Percentiles rank a stretch among this genome's conserved stretches.
phyloP scores from a whole-genome alignment of 2,329 filamentous ascomycete species.

The Xylariomycetidae sp. region DNA sequence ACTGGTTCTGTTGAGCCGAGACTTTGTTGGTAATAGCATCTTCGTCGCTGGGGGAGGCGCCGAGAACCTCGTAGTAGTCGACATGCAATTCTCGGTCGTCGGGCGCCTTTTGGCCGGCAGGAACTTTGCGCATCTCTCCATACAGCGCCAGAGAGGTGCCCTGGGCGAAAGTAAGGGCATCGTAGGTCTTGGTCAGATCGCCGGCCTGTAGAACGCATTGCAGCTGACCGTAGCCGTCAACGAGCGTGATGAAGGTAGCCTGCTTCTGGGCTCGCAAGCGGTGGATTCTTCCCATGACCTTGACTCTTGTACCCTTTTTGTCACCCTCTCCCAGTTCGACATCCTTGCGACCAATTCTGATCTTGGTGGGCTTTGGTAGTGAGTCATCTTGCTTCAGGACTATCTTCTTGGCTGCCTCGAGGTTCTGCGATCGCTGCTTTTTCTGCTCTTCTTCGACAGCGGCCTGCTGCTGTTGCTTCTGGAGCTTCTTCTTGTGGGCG shows the following conservation, averaged over 20 bases:
- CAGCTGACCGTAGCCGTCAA: slow-evolving; percentile 74
- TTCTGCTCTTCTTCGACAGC: slow-evolving; percentile 69
- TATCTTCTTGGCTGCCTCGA: slow-evolving; percentile 81
- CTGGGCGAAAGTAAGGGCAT: slow-evolving; percentile 77
- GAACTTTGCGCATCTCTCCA: slow-evolving; percentile 80
- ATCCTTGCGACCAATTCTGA: slow-evolving; percentile 70
- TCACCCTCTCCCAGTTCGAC: slow-evolving; percentile 53
- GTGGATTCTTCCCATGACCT: slow-evolving; percentile 79
- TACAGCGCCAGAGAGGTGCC: slow-evolving; percentile 83
- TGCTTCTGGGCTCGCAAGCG: slow-evolving; percentile 77
- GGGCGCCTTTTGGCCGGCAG: slow-evolving; percentile 71
- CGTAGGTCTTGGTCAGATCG: slow-evolving; percentile 84
- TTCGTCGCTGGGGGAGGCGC: slow-evolving; percentile 76
- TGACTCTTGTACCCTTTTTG: slow-evolving; percentile 67
- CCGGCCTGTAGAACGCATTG: slow-evolving; percentile 77
- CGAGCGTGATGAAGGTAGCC: slow-evolving; percentile 79
- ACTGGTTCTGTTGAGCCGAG: slow-evolving; percentile 40
- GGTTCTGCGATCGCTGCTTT: slow-evolving; percentile 60
- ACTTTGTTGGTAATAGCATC: slow-evolving; percentile 85
- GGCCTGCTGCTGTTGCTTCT: slow-evolving; percentile 69
- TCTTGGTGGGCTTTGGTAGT: slow-evolving; percentile 68
- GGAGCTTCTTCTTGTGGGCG: slow-evolving; percentile 76
- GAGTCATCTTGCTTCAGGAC: slow-evolving; percentile 66
- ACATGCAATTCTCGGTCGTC: slow-evolving; percentile 84
- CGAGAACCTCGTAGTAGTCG: slow-evolving; percentile 81